Evolutionary conservation across 768 basidiomycete species (phyloP).

Genomic region (Dictyophora rubrovolvata): DNA sequence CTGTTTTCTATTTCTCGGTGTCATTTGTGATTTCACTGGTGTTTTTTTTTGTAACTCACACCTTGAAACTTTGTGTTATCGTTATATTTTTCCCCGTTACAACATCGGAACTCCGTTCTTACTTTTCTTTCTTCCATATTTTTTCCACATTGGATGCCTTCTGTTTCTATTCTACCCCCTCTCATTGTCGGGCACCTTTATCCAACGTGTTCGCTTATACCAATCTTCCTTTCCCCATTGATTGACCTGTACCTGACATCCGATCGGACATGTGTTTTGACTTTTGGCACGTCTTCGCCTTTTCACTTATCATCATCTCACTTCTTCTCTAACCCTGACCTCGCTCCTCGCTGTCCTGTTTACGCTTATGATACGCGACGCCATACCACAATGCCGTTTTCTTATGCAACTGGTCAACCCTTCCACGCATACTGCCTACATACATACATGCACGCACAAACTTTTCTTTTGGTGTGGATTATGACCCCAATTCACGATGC

Average conservation of each 20-base stretch:
- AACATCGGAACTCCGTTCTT: background rate
- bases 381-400: no score
- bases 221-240: no score
- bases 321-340: no score
- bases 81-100: background rate
- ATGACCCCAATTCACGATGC: constrained; percentile 22
- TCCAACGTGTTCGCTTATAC: no score
- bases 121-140: background rate
- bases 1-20: background rate
- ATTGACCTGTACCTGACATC: no score
- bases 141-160: background rate
- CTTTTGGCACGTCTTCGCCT: no score
- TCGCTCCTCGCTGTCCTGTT: no score
- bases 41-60: background rate
- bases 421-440: background rate
- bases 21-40: background rate
- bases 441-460: constrained; percentile 16
- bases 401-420: no score
- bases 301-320: no score
- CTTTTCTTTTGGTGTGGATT: constrained; percentile 35
- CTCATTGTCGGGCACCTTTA: no score
- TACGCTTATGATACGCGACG: no score
- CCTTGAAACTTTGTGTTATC: background rate
- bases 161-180: background rate
- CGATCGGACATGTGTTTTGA: no score